A percentile compares a stretch with the other conserved stretches of the same genome.
Evolutionary conservation across 2,329 filamentous ascomycete species (phyloP).

Genomic region (Ceratocystis ficicola): DNA sequence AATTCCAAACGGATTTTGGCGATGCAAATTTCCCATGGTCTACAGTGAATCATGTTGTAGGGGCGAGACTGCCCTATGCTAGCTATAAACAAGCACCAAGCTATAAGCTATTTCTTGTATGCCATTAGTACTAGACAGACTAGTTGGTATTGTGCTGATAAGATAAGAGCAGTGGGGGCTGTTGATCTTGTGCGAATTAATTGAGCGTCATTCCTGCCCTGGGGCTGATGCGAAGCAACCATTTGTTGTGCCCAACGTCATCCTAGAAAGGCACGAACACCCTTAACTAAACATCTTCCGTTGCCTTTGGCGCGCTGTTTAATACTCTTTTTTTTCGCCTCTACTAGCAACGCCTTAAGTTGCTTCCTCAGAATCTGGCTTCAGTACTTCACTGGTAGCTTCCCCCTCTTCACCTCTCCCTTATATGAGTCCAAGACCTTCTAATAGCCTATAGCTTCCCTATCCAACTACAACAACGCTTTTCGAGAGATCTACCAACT

Average conservation of each 20-base stretch:
- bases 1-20: not conserved
- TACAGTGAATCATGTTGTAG: no score
- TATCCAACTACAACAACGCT: no score
- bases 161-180: slow-evolving; percentile 1
- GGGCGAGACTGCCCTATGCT: no score
- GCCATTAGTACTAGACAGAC: not conserved
- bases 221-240: not conserved
- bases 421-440: no score
- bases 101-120: not conserved
- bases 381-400: not conserved
- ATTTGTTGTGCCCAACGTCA: not conserved
- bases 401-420: no score
- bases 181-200: not conserved
- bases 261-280: not conserved
- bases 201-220: slow-evolving; percentile 1
- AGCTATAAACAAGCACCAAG: not conserved
- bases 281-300: not conserved
- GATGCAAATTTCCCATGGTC: not conserved
- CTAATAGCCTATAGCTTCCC: no score
- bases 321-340: no score
- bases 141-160: not conserved
- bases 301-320: not conserved
- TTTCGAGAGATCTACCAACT: no score
- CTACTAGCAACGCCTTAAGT: no score
- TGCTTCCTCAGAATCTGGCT: no score